These are phyloP conservation scores for Pyrenophora tritici-repentis DNA, from an alignment of 2,329 filamentous ascomycete genomes.

Conservation along the genomic window DNA sequence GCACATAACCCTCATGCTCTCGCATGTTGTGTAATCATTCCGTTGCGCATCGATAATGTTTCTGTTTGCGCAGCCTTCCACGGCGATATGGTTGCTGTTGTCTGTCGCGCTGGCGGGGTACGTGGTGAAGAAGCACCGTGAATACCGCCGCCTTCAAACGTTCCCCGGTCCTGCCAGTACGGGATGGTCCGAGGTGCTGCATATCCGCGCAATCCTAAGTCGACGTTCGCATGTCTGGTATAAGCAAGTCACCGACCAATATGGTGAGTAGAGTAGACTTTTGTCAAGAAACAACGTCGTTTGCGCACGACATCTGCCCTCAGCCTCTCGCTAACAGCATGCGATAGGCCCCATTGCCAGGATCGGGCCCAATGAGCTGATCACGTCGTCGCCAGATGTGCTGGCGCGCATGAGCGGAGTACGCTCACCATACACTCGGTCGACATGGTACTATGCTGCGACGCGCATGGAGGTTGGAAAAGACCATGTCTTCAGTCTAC, in stretches of 20 bases:
- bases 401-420: conserved; percentile 49
- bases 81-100: conserved; percentile 11
- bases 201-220: conserved; percentile 21
- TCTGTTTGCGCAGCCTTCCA: too few relatives aligned
- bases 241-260: conserved; percentile 26
- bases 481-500: conserved; percentile 58
- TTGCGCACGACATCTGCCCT: neutral
- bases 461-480: conserved; percentile 55
- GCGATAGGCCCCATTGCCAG: conserved; percentile 47
- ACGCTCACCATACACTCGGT: conserved; percentile 48
- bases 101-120: conserved; percentile 8
- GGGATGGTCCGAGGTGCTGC: conserved; percentile 32
- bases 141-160: conserved; percentile 21
- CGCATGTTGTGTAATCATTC: too few relatives aligned
- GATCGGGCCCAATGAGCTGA: conserved; percentile 54
- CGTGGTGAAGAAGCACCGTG: conserved; percentile 15
- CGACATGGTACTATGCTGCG: conserved; percentile 35
- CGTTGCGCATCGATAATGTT: neutral
- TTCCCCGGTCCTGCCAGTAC: conserved; percentile 31
- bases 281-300: neutral
- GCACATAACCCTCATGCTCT: too few relatives aligned
- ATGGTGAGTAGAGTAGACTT: conserved; percentile 23
- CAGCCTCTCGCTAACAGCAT: neutral
- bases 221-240: conserved; percentile 25
- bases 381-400: conserved; percentile 55